Evolutionary conservation across 805 yeast genomes (phyloP), one percentile per base, ranked within the genome.

Genomic region (Wickerhamiella azymoides): DNA sequence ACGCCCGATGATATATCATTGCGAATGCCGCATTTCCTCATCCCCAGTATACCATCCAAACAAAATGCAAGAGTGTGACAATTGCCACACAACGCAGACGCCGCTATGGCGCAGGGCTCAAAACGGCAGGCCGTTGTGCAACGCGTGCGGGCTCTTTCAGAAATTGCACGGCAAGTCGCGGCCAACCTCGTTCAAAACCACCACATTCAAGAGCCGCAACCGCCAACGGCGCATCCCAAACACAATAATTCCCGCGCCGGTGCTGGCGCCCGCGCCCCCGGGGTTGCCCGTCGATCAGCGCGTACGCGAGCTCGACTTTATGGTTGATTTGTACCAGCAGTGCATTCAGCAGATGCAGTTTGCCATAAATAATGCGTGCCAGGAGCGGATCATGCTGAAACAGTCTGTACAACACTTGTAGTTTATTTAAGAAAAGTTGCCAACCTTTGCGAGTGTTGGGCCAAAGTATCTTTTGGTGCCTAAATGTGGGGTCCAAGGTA

Each of bases 21-120:
- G 24, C 24, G 24, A n/a, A n/a, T 21, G 24, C 24, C 24, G 24
- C 24, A 21, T 21, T 7, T 21, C 24, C 24, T 21, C 24, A n/a
- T n/a, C n/a, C n/a, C n/a, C n/a, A n/a, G n/a, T n/a, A n/a, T n/a
- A n/a, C n/a, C n/a, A n/a, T n/a, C n/a, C n/a, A n/a, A n/a, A n/a
- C n/a, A n/a, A n/a, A n/a, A n/a, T 35, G 28, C 40, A 25, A 13
- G 27, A 18, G 40, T 86, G 96, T 62, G 77, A 84, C 11, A 89
- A 89, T 63, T 89, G 98, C 63, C 79, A 81, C 57, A 89, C 98
- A 0, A 77, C 73, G 51, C 86, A 93, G 14, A 89, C 98, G 0
- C 98, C 98, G 1, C 63, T 89, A 14, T 89, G 98, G 98, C 70
- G 98, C 54, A 71, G 96, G 42, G 84, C 85, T 55, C 86, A 94